Base-by-base conservation (phyloP, 768 basidiomycete genomes). In the Mycena crocata region DNA sequence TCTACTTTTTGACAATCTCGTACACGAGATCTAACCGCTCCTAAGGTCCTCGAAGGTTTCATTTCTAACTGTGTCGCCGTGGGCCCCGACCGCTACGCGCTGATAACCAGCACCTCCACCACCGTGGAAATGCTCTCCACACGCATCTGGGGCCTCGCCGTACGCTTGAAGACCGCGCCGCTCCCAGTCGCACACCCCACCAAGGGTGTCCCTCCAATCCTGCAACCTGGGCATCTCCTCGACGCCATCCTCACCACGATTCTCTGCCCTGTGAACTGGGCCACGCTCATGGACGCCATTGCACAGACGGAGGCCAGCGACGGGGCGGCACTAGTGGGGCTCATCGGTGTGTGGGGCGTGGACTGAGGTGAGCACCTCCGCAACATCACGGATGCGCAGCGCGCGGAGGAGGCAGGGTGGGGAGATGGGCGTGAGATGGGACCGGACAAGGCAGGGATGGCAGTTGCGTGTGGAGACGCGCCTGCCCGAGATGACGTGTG, bases 401-500 rank as follows among this genome's bases (percentile, higher is more conserved):
- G 62, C 5, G 67, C 62, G 37, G 58, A 24, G 31, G 58, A 64
- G 17, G 67, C 57, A 15, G 66, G 60, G 42, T 62, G 60, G 60
- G 60, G 60, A 2, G n/a, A 28, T 1, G 67, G 57, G 10, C 56
- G 57, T 21, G 67, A 26, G 52, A 64, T 69, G 62, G 67, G 67
- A 5, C 30, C 45, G 15, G 14, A 48, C 57, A 63, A 69, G 46
- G 67, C 28, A 10, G 62, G 60, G 23, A 50, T 56, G 62, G 62
- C 63, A 10, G 67, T 69, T 42, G 49, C 59, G 14, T 69, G 67
- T 19, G 67, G 67, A 1, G 67, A 69, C 28, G 67, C 67, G 5
- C 67, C 62, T 28, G 35, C 67, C 50, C 17, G 57, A 46, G 48
- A 34, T 64, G 65, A 60, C 32, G 37, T 23, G 15, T 69, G 67